phyloP scores from a whole-genome alignment of 306 rosid species.

The Gillenia trifoliata region DNA sequence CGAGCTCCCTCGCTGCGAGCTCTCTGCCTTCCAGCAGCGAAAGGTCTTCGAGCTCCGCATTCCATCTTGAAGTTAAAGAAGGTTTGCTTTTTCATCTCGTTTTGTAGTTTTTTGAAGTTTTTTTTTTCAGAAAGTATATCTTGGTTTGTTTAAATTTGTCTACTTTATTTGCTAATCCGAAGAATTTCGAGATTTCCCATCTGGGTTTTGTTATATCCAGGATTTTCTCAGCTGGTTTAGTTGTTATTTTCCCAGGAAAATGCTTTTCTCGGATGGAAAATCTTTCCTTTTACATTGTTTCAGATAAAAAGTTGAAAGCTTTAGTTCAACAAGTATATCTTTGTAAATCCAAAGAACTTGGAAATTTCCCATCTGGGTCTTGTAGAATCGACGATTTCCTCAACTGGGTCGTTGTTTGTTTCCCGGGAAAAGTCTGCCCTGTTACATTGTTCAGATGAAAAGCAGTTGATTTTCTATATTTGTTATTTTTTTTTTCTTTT shows the following conservation, averaged over 20 bases:
- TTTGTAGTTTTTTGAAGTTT: background rate
- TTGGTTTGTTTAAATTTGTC: background rate
- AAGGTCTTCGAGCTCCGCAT: conserved; percentile 62
- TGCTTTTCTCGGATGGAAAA: background rate
- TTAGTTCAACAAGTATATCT: background rate
- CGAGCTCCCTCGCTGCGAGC: conserved; percentile 51
- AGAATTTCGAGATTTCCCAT: background rate
- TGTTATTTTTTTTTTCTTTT: background rate
- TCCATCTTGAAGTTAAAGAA: conserved; percentile 47
- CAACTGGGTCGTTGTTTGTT: background rate
- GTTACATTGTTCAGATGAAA: background rate
- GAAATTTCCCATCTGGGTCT: conserved; percentile 1
- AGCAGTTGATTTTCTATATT: background rate
- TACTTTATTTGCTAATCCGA: background rate
- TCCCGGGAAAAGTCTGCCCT: background rate
- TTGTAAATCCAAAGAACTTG: background rate
- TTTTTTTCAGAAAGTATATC: background rate
- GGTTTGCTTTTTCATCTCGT: conserved; percentile 20
- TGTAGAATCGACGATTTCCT: background rate
- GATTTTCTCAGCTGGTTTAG: background rate
- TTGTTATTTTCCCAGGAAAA: background rate
- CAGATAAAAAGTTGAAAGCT: background rate
- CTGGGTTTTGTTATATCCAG: background rate
- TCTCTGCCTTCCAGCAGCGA: conserved; percentile 70
- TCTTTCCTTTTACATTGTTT: conserved; percentile 4